Evolutionary conservation across 1,284 basidiomycete genomes (phyloP), one percentile per base, ranked within the genome.

Genomic region (Malassezia vespertilionis): DNA sequence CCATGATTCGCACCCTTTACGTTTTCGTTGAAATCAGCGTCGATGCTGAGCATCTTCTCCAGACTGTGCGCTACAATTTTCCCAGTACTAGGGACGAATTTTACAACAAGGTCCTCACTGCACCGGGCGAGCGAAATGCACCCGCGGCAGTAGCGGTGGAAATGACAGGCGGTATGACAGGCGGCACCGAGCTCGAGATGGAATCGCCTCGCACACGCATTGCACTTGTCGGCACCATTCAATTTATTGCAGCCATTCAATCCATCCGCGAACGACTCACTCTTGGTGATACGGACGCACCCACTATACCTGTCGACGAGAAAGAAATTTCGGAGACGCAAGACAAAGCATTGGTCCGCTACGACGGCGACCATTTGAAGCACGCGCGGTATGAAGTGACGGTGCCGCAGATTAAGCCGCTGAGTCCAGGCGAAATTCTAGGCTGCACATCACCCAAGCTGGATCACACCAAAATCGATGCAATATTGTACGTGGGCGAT

Each of bases 1-100:
- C 90, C 0, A 80, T 79, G 4, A 86, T 97, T 71, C 91, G 89
- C 69, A 96, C 91, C 0, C 80, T 99, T 8, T 99, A 99, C 67
- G 78, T 99, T 46, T 99, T 99, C 68, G 93, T 99, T 27, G 93
- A 99, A 73, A 97, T 99, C 58, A 78, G 80, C 5, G 87, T 99
- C 61, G 91, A 99, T 71, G 80, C 83, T 1, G 66, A 74, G 2
- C 90, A 95, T 72, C 77, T 97, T 17, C 75, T 77, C 1, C 78
- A 86, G 53, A 86, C 87, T 1, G 77, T 99, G 45, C 80, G 90
- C 5, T 76, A 83, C 53, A 97, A 97, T 72, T 88, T 99, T 59
- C 87, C 93, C 33, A 58, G 73, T 46, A 45, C 47, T 9, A 41
- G 40, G 79, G 60, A 93, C 77, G 69, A 93, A 83, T 73, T 97